These are phyloP conservation scores for Fomitopsis betulina DNA, from an alignment of 1,284 basidiomycete species.

Conservation along the genomic window DNA sequence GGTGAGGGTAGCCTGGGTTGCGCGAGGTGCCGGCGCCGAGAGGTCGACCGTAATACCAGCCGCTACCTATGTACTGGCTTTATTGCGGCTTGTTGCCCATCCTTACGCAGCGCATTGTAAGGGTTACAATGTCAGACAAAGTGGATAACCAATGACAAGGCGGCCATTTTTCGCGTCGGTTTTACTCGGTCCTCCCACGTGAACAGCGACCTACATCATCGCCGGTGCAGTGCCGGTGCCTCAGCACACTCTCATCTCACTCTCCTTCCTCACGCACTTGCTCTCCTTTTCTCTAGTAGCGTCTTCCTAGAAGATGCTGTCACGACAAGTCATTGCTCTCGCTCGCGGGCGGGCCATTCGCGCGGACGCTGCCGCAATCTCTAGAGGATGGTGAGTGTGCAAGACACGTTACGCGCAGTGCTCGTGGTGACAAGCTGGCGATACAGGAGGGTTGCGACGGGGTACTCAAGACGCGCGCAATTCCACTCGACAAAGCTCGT, in stretches of 20 bases:
- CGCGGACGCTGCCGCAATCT: constrained; percentile 34
- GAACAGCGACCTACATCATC: constrained; percentile 1
- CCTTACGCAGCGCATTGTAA: neutral
- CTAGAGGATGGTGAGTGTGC: constrained; percentile 46
- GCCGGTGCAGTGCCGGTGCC: neutral
- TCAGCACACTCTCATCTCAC: constrained; percentile 2
- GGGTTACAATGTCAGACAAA: neutral
- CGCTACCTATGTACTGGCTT: too few species aligned
- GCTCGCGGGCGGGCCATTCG: constrained; percentile 56
- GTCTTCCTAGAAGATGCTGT: constrained; percentile 46
- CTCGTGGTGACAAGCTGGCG: neutral
- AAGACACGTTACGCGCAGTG: constrained; percentile 2
- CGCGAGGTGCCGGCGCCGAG: neutral
- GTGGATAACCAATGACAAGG: neutral
- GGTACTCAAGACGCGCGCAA: constrained; percentile 47
- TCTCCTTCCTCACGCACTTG: neutral
- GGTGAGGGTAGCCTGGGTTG: too few species aligned
- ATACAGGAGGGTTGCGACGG: constrained; percentile 38
- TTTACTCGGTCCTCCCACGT: constrained; percentile 6
- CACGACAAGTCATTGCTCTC: constrained; percentile 63
- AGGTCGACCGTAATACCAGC: too few species aligned
- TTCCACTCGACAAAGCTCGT: constrained; percentile 68
- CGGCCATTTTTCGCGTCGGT: constrained; percentile 1
- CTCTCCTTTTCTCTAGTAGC: constrained; percentile 31
- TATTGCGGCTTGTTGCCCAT: neutral